Conservation (phyloP, 805 yeast genomes). For the Lipomyces lipofer region DNA sequence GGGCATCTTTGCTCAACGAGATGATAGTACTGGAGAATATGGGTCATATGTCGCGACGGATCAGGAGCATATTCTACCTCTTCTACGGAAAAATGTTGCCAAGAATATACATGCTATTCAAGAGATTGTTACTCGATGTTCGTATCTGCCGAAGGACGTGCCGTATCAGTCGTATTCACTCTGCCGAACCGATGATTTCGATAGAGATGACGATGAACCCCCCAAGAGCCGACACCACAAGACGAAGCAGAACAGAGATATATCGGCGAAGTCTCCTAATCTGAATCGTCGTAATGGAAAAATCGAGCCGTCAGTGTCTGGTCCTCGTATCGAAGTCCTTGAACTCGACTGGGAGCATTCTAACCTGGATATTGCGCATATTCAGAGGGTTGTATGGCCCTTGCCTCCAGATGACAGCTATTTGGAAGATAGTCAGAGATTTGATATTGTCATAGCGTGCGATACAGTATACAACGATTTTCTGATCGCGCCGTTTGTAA, state of each 20-base stretch:
- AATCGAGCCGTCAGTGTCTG: neutral
- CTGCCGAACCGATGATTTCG: neutral
- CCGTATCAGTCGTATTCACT: slow-evolving; percentile 1
- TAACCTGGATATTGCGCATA: slow-evolving; percentile 40
- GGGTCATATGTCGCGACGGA: slow-evolving; percentile 56
- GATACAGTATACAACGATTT: slow-evolving; percentile 68
- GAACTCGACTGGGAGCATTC: slow-evolving; percentile 65
- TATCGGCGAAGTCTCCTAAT: neutral
- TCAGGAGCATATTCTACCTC: slow-evolving; percentile 54
- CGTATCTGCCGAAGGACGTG: neutral
- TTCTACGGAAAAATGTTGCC: slow-evolving; percentile 49
- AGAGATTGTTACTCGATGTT: slow-evolving; percentile 31
- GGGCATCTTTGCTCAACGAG: slow-evolving; percentile 11
- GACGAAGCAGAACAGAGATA: neutral
- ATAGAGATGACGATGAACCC: neutral
- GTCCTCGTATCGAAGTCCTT: slow-evolving; percentile 42
- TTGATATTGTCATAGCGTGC: slow-evolving; percentile 56
- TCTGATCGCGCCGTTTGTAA: slow-evolving; percentile 52
- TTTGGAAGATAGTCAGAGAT: slow-evolving; percentile 27
- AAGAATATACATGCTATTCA: slow-evolving; percentile 41
- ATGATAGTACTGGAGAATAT: neutral
- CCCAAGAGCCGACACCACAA: neutral
- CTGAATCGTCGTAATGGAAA: neutral
- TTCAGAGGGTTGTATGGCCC: slow-evolving; percentile 24
- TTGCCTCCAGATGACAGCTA: neutral